Evolutionary conservation across 371 early-diverging fungal genomes (phyloP), one percentile per base, ranked within the genome.

Genomic region (Mucor saturninus): DNA sequence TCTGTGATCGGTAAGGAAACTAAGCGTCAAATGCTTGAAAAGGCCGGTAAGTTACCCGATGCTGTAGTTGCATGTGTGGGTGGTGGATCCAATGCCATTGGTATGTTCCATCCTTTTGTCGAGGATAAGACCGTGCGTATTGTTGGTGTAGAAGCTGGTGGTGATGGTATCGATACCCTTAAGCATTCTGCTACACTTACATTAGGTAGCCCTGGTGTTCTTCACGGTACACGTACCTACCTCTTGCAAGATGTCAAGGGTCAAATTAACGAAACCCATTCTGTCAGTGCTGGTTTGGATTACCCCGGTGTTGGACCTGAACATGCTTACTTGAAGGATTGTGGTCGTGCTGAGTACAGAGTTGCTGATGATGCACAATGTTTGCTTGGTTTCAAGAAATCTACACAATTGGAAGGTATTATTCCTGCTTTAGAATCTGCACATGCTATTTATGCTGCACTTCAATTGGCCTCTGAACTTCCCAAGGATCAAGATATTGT

Each of bases 271-370:
- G 94, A 96, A 69, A 96, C 98, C 1, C 95, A 98, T 75, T 91
- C 91, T 53, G 92, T 98, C 71, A 91, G 93, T 61, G 96, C 98
- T 73, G 98, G 98, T 28, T 83, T 98, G 53, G 96, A 97, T 81
- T 98, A 98, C 75, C 97, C 98, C 4, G 98, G 97, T 66, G 97
- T 98, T 45, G 98, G 98, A 29, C 98, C 98, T 26, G 98, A 98
- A 73, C 97, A 96, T 72, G 89, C 97, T 31, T 95, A 85, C 83
- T 84, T 98, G 65, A 93, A 95, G 79, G 92, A 93, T 68, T 81
- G 84, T 48, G 90, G 90, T 15, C 85, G 98, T 43, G 98, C 93
- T 46, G 85, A 94, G 64, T 96, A 97, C 70, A 71, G 85, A 28
- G 88, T 89, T 11, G 95, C 90, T 61, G 90, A 92, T 26, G 97